Evolutionary conservation across 1,139 yeast genomes (phyloP).

Genomic region (Hanseniaspora gamundiae): DNA sequence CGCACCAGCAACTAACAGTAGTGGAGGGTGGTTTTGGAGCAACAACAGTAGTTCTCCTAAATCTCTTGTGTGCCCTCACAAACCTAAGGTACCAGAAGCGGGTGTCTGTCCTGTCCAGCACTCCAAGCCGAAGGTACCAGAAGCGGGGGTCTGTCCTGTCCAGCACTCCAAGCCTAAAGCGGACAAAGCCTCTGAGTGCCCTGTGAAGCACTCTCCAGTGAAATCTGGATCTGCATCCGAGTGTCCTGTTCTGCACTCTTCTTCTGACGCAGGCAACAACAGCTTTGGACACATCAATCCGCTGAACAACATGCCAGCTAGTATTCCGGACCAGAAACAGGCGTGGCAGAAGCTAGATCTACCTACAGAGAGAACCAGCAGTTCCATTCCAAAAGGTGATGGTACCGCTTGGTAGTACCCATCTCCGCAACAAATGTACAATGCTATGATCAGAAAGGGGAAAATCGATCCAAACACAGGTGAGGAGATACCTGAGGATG

Average conservation of each 20-base stretch:
- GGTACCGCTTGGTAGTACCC: constrained; percentile 91
- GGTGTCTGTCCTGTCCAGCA: constrained; percentile 19
- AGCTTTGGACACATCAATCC: constrained; percentile 34
- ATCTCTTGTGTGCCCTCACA: constrained; percentile 32
- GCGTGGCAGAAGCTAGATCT: constrained; percentile 72
- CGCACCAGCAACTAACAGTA: neutral
- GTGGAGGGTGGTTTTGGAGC: constrained; percentile 5
- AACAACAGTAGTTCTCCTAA: neutral
- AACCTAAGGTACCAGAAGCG: constrained; percentile 10
- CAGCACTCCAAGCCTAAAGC: too few species aligned
- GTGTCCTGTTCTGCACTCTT: constrained; percentile 29
- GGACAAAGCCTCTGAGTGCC: too few species aligned
- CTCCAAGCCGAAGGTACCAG: too few species aligned
- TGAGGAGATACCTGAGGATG: constrained; percentile 81
- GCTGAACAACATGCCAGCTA: constrained; percentile 78
- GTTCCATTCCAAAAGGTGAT: constrained; percentile 67
- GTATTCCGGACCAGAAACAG: constrained; percentile 50
- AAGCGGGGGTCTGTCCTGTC: too few species aligned
- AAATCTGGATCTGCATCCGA: constrained; percentile 13
- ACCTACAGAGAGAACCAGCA: constrained; percentile 73
- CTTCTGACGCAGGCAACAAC: neutral
- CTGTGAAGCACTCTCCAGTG: constrained; percentile 20
- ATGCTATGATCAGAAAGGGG: constrained; percentile 93
- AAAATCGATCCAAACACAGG: constrained; percentile 32
- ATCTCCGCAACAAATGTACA: constrained; percentile 96